phyloP scores from a whole-genome alignment of 176 grass and related monocot species.

The Dactylis glomerata region DNA sequence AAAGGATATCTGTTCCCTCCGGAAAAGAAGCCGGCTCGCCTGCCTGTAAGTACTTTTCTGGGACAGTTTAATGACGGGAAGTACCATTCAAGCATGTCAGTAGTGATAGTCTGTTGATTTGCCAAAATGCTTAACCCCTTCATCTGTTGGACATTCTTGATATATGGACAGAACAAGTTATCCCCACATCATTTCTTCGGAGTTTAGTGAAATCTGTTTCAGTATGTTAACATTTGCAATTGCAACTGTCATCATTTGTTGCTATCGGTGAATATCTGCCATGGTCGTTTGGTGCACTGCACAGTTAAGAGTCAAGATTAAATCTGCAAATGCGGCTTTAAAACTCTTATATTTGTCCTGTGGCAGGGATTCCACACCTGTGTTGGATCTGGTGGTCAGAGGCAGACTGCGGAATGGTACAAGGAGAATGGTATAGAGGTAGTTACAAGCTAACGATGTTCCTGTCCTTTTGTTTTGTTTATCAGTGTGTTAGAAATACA shows the following conservation, averaged over 20 bases:
- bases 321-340: neutral
- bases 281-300: neutral
- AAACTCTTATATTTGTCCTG: slow-evolving; percentile 19
- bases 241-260: neutral
- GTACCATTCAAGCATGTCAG: neutral
- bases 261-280: neutral
- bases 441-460: neutral
- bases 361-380: slow-evolving; percentile 89
- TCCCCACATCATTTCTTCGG: neutral
- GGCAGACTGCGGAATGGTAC: slow-evolving; percentile 84
- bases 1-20: slow-evolving; percentile 93
- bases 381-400: slow-evolving; percentile 81
- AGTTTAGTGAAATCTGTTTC: neutral
- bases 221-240: neutral
- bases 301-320: neutral
- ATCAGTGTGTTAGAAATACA: neutral
- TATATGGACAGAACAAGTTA: neutral
- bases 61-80: neutral
- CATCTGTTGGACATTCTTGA: neutral
- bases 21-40: slow-evolving; percentile 86
- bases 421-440: slow-evolving; percentile 93
- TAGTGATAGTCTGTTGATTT: neutral
- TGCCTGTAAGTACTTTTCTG: slow-evolving; percentile 59
- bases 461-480: neutral
- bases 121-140: neutral